A percentile compares a stretch with the other conserved stretches of the same genome.
Evolutionary conservation across 208 protist genomes (phyloP).

Genomic region (Wallacemonas sp.): DNA sequence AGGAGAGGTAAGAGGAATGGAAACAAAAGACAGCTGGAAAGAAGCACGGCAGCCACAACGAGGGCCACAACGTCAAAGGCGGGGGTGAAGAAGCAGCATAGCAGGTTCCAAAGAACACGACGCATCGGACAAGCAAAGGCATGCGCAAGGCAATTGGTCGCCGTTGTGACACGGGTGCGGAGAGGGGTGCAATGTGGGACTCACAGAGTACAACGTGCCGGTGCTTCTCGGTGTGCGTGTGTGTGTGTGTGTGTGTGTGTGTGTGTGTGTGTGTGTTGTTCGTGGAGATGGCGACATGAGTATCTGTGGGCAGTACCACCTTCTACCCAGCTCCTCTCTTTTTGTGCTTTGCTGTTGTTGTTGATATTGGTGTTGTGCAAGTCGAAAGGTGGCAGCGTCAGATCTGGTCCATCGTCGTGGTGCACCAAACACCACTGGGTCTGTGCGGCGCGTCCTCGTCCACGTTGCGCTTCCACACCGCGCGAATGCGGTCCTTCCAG

Average conservation of each 20-base stretch:
- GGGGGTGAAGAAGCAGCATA: too few relatives aligned
- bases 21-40: background rate
- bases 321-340: background rate
- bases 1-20: background rate
- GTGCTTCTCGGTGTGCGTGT: too few relatives aligned
- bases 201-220: too few relatives aligned
- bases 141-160: too few relatives aligned
- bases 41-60: background rate
- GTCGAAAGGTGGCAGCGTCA: conserved; percentile 1
- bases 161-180: too few relatives aligned
- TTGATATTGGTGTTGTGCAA: background rate
- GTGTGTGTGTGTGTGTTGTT: too few relatives aligned
- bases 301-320: too few relatives aligned
- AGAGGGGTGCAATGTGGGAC: too few relatives aligned
- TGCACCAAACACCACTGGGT: conserved; percentile 77
- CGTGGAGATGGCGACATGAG: too few relatives aligned
- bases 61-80: background rate
- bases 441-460: conserved; percentile 41
- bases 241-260: too few relatives aligned
- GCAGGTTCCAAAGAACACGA: background rate
- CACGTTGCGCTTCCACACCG: conserved; percentile 74
- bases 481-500: conserved; percentile 49
- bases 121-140: too few relatives aligned
- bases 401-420: conserved; percentile 48
- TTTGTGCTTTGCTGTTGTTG: background rate